These are phyloP conservation scores for Hortiboletus campestris DNA, from an alignment of 768 basidiomycete genomes.

Conservation along the genomic window DNA sequence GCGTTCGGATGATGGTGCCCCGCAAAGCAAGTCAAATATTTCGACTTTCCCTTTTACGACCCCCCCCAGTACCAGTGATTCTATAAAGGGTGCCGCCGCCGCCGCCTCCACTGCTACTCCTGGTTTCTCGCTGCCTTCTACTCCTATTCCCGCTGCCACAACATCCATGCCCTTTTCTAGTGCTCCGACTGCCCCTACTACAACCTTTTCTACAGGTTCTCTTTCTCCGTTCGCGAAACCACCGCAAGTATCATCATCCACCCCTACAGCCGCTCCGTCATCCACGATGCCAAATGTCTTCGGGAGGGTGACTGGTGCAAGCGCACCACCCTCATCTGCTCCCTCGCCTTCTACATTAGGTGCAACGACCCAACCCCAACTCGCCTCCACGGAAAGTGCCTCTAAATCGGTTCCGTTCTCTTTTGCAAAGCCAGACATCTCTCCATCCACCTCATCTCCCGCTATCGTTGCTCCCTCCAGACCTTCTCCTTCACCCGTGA, in stretches of 20 bases:
- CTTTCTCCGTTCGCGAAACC: conserved; percentile 17
- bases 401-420: conserved; percentile 13
- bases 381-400: conserved; percentile 1
- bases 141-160: conserved; percentile 25
- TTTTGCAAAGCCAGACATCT: conserved; percentile 17
- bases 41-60: conserved; percentile 18
- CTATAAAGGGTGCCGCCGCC: conserved; percentile 6
- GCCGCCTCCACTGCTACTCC: conserved; percentile 12
- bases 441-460: conserved; percentile 26
- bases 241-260: conserved; percentile 5
- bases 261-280: conserved; percentile 1
- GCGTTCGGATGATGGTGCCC: not conserved
- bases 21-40: conserved; percentile 14
- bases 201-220: conserved; percentile 9
- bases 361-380: conserved; percentile 11
- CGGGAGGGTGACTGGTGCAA: conserved; percentile 24
- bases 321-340: conserved; percentile 1
- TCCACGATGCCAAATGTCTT: conserved; percentile 31
- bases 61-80: conserved; percentile 2
- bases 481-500: not conserved
- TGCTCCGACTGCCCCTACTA: conserved; percentile 6
- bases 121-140: conserved; percentile 23
- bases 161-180: conserved; percentile 15
- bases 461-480: conserved; percentile 2
- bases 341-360: conserved; percentile 5